Percentiles rank a stretch among this genome's conserved stretches.
Evolutionary conservation across 257 asterid genomes (phyloP).

Genomic region (Catharanthus roseus): DNA sequence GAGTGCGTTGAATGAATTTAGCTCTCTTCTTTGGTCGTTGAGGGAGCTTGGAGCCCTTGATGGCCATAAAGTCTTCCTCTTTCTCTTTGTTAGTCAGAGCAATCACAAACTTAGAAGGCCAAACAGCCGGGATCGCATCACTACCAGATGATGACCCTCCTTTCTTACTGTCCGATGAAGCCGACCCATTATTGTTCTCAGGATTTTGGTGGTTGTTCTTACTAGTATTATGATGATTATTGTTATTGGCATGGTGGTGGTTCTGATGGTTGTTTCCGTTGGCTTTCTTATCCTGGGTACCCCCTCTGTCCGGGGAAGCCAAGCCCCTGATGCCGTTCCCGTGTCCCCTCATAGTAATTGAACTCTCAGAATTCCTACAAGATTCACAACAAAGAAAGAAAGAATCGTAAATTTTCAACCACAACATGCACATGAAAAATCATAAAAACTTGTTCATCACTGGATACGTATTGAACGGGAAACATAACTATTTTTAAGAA

Average conservation of each 20-base stretch:
- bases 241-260: slow-evolving; percentile 14
- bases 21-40: slow-evolving; percentile 95
- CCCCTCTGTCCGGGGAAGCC: slow-evolving; percentile 42
- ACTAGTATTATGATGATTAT: slow-evolving; percentile 11
- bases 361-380: slow-evolving; percentile 59
- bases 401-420: not conserved
- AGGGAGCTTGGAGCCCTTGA: slow-evolving; percentile 91
- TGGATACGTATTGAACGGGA: not conserved
- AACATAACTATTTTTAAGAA: not conserved
- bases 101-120: slow-evolving; percentile 87
- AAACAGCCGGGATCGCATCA: slow-evolving; percentile 49
- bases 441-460: not conserved
- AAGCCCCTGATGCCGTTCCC: slow-evolving; percentile 40
- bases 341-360: slow-evolving; percentile 42
- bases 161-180: slow-evolving; percentile 66
- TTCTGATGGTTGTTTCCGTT: too few species aligned
- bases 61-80: slow-evolving; percentile 85
- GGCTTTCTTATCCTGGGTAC: slow-evolving; percentile 25
- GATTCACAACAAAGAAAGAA: slow-evolving; percentile 10
- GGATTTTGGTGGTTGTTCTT: slow-evolving; percentile 12
- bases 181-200: slow-evolving; percentile 50
- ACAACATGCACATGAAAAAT: not conserved
- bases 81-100: slow-evolving; percentile 85
- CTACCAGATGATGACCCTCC: slow-evolving; percentile 66
- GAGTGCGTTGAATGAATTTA: slow-evolving; percentile 73